These are phyloP conservation scores for Choiromyces venosus DNA, from an alignment of 495 filamentous ascomycete genomes.

Conservation along the genomic window DNA sequence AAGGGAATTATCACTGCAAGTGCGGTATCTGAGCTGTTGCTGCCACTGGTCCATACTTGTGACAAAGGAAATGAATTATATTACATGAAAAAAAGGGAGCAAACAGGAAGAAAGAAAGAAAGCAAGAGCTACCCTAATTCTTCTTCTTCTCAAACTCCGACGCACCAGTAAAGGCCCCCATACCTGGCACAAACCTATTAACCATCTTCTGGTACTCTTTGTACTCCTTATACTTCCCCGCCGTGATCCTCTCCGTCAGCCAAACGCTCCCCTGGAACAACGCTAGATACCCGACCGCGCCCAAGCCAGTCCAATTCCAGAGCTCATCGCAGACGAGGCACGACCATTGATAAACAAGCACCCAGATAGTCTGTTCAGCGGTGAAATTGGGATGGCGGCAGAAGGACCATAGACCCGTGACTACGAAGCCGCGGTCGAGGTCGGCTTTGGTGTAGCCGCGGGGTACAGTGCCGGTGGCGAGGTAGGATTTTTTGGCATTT, in stretches of 20 bases:
- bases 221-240: constrained; percentile 84
- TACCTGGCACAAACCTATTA: constrained; percentile 71
- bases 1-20: neutral
- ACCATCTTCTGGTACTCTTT: constrained; percentile 73
- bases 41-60: neutral
- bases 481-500: constrained; percentile 68
- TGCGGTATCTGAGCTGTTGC: neutral
- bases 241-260: constrained; percentile 75
- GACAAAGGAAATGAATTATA: neutral
- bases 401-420: constrained; percentile 76
- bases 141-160: constrained; percentile 18
- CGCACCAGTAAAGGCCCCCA: constrained; percentile 18
- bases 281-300: constrained; percentile 60
- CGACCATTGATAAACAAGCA: constrained; percentile 78
- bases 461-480: constrained; percentile 63
- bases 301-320: constrained; percentile 74
- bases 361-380: constrained; percentile 88
- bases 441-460: constrained; percentile 60
- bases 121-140: neutral
- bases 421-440: constrained; percentile 85
- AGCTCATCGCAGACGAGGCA: constrained; percentile 63
- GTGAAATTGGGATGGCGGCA: constrained; percentile 92
- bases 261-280: constrained; percentile 60
- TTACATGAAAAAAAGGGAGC: neutral
- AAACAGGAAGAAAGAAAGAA: neutral